phyloP scores from a whole-genome alignment of 305 asterid genomes.

The Caryopteris hybrid region DNA sequence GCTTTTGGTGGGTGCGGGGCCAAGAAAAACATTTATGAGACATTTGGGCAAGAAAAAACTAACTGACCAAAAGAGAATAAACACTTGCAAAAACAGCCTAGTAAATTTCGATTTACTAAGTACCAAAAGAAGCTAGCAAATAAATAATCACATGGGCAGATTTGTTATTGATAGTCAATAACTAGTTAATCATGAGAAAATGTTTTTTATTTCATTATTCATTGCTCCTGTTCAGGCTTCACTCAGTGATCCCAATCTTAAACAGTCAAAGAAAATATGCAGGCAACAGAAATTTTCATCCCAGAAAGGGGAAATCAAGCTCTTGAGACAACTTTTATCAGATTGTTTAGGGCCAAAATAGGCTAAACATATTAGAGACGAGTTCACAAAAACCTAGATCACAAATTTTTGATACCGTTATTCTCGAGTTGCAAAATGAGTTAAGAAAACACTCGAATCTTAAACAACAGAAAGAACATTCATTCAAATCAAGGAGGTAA shows the following conservation, averaged over 20 bases:
- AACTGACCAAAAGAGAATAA: too few relatives aligned
- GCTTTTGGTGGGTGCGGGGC: neutral
- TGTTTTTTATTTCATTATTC: neutral
- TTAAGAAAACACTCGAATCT: neutral
- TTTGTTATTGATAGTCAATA: neutral
- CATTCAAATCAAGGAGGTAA: neutral
- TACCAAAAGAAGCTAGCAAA: neutral
- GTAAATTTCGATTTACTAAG: neutral
- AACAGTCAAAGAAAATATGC: neutral
- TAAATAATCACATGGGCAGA: neutral
- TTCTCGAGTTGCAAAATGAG: neutral
- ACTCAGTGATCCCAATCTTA: neutral
- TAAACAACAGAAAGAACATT: neutral
- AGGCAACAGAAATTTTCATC: neutral
- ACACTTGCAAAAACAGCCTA: neutral
- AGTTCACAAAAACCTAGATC: slow-evolving; percentile 12
- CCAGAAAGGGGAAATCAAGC: neutral
- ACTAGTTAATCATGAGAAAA: neutral
- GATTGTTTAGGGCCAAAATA: neutral
- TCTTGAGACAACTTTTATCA: neutral
- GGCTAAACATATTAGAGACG: neutral
- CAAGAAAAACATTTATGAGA: neutral
- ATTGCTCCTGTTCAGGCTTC: neutral
- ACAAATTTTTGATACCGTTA: neutral
- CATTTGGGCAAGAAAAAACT: neutral